Base-by-base conservation (phyloP, 148 eudicot genomes). In the Salicornia ramosissima region DNA sequence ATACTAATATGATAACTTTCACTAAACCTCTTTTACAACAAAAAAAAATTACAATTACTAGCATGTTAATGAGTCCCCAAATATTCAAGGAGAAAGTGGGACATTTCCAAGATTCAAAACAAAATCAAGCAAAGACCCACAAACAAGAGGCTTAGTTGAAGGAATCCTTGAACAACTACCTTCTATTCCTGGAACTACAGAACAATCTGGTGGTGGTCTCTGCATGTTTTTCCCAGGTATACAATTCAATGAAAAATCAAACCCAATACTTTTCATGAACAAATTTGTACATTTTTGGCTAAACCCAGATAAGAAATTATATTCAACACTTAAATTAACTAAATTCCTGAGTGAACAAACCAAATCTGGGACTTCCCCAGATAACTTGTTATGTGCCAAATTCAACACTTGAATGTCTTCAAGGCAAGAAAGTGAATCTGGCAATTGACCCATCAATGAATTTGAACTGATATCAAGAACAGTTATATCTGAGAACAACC, bases 271-370 rank as follows among this genome's bases (percentile, higher is more conserved):
- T 54, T 83, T 80, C 18, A 50, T 42, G 13, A 67, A 78, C 78
- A 87, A 54, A 45, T 73, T 85, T 3, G 69, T 69, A 75, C 97
- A 92, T 31, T 79, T 80, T 31, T 81, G 82, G n/a, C 81, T 77
- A 46, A 80, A 83, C 86, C 90, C 91, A 39, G 89, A 83, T 64
- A 88, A 90, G 79, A 90, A 92, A 79, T 88, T 92, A 71, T 82
- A 82, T 13, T 90, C 74, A 6, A 90, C 84, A 2, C 85, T 92
- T 81, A 92, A 71, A 75, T 92, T 84, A 73, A 82, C 10, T 3
- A 93, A 64, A 25, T 74, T 86, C 28, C 68, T 83, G 50, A 88
- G 55, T 7, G 87, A 82, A 71, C 96, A 92, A 22, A 93, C 85
- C 64, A 80, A 40, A 30, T 90, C 96, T 2, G 96, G 89, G 22